Conservation (phyloP, 306 rosid genomes). For the Ormosia emarginata region DNA sequence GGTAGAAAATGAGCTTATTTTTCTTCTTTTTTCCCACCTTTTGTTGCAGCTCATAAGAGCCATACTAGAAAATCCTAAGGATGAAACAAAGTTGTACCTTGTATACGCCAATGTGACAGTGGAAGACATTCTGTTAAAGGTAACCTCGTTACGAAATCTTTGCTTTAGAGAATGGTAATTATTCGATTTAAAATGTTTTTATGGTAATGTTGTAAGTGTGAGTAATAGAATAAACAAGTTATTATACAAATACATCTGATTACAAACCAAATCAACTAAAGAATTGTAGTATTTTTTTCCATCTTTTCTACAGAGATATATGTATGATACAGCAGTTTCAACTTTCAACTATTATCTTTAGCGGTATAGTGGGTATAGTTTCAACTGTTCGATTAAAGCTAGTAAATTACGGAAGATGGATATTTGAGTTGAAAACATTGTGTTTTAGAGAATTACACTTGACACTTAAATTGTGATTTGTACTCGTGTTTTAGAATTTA, state of each 20-base stretch:
- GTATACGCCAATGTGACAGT: constrained; percentile 63
- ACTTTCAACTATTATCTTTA: too few relatives aligned
- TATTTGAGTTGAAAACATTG: too few relatives aligned
- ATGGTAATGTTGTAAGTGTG: too few relatives aligned
- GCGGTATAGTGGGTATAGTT: too few relatives aligned
- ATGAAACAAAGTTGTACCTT: constrained; percentile 56
- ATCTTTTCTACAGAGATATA: neutral
- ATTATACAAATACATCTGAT: neutral
- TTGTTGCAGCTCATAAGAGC: constrained; percentile 57
- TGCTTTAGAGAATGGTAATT: neutral
- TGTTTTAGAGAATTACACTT: too few relatives aligned
- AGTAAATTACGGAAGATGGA: too few relatives aligned
- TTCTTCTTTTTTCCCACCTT: neutral
- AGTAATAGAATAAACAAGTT: too few relatives aligned
- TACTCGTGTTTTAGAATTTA: too few relatives aligned
- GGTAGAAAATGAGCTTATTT: neutral
- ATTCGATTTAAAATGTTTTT: neutral
- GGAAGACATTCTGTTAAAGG: constrained; percentile 63
- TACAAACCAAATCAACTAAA: too few relatives aligned
- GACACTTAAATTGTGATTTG: too few relatives aligned
- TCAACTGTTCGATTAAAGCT: too few relatives aligned
- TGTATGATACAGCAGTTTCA: too few relatives aligned
- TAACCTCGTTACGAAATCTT: neutral
- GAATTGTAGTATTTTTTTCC: neutral
- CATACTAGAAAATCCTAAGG: constrained; percentile 66